Conservation (phyloP, 148 eudicot genomes). For the Spergularia bocconei region DNA sequence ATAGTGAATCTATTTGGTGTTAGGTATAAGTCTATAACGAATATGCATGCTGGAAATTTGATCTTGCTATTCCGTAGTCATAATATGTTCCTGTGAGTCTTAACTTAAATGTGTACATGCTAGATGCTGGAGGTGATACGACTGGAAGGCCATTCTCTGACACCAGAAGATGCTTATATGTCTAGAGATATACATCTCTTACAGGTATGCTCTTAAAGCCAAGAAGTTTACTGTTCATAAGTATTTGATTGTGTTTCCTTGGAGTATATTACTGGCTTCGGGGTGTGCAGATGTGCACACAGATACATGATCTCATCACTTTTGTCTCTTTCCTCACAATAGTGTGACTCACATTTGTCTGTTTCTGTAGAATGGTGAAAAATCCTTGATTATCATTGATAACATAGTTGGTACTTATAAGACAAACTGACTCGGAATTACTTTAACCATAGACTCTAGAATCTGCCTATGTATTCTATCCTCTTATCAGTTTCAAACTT, state of each 20-base stretch:
- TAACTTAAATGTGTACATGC: conserved; percentile 12
- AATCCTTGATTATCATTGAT: too few species aligned
- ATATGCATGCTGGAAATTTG: not conserved
- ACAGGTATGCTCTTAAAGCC: conserved; percentile 47
- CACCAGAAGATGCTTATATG: conserved; percentile 72
- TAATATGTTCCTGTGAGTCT: not conserved
- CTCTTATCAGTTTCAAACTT: too few species aligned
- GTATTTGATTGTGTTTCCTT: too few species aligned
- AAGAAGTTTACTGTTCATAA: not conserved
- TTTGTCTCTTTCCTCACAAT: not conserved
- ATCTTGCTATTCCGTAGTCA: not conserved
- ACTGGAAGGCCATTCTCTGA: conserved; percentile 81
- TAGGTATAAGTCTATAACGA: not conserved
- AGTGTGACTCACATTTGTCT: too few species aligned
- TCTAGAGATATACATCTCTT: conserved; percentile 81
- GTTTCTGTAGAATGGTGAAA: too few species aligned
- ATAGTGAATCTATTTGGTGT: too few species aligned
- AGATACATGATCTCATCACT: not conserved
- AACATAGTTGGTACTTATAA: too few species aligned
- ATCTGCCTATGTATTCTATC: too few species aligned
- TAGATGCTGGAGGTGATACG: conserved; percentile 90
- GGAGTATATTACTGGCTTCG: not conserved
- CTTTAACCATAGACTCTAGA: too few species aligned
- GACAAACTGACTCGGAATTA: too few species aligned
- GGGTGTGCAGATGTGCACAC: not conserved